Evolutionary conservation across 257 asterid species (phyloP).

Genomic region (Petunia secreta): DNA sequence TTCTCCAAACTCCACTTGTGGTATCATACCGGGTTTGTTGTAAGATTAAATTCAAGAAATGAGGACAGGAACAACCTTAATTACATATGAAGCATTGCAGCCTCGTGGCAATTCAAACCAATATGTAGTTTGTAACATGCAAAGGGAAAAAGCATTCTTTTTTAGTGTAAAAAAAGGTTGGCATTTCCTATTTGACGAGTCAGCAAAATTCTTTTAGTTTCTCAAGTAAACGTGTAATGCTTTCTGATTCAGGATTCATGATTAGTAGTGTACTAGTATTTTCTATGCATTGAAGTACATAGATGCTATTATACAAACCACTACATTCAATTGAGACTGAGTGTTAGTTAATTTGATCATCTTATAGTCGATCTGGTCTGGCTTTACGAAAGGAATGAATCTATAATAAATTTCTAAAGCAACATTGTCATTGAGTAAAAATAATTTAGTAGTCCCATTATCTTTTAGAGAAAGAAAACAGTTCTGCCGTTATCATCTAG

Average conservation of each 20-base stretch:
- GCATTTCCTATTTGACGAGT: background rate
- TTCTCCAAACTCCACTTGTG: no score
- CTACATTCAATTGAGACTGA: no score
- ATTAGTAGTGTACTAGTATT: background rate
- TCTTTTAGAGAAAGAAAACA: background rate
- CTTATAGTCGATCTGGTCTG: background rate
- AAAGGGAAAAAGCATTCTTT: no score
- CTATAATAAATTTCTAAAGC: background rate
- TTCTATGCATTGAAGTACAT: background rate
- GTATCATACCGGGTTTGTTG: no score
- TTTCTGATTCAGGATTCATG: background rate
- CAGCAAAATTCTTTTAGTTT: background rate
- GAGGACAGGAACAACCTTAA: no score
- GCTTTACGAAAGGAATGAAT: background rate
- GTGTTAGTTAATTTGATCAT: background rate
- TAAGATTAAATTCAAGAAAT: no score
- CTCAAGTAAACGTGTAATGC: background rate
- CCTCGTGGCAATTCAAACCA: no score
- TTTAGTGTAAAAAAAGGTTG: no score
- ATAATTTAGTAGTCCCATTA: background rate
- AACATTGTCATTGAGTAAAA: background rate
- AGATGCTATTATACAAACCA: no score
- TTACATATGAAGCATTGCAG: no score
- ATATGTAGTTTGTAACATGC: no score
- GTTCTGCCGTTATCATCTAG: background rate